These are phyloP conservation scores for Aspergillus pseudonomiae DNA, from an alignment of 2,329 filamentous ascomycete species.

Conservation along the genomic window DNA sequence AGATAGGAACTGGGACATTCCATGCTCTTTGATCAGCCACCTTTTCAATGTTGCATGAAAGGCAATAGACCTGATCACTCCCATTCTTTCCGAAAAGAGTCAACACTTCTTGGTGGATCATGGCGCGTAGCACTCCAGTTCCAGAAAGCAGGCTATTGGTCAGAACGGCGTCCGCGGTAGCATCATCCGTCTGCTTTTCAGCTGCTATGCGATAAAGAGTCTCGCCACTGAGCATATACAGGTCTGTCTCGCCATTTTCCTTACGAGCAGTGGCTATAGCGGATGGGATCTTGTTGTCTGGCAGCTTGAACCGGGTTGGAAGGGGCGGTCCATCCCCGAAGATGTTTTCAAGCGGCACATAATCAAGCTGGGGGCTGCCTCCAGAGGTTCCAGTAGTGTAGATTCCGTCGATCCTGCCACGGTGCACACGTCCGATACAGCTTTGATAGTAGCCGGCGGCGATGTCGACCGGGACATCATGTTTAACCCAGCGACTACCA, in stretches of 20 bases:
- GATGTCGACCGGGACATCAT: conserved; percentile 12
- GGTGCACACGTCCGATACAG: conserved; percentile 3
- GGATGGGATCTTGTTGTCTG: conserved; percentile 3
- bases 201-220: conserved; percentile 5
- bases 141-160: not conserved
- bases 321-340: conserved; percentile 1
- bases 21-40: not conserved
- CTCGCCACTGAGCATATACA: conserved; percentile 3
- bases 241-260: conserved; percentile 1
- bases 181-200: conserved; percentile 1
- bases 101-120: conserved; percentile 2
- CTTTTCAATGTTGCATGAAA: not conserved
- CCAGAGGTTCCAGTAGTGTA: conserved; percentile 3
- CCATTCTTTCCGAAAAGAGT: conserved; percentile 7
- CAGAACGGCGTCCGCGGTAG: not conserved
- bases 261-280: conserved; percentile 10
- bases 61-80: conserved; percentile 9
- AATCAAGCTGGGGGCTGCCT: conserved; percentile 4
- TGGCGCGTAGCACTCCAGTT: conserved; percentile 6
- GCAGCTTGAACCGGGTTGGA: conserved; percentile 4
- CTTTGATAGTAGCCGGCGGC: conserved; percentile 8
- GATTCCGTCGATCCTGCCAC: conserved; percentile 1
- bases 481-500: conserved; percentile 9
- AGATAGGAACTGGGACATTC: conserved; percentile 10
- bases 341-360: conserved; percentile 8